phyloP scores from a whole-genome alignment of 169 alveolate genomes.

The Babesia ovis region DNA sequence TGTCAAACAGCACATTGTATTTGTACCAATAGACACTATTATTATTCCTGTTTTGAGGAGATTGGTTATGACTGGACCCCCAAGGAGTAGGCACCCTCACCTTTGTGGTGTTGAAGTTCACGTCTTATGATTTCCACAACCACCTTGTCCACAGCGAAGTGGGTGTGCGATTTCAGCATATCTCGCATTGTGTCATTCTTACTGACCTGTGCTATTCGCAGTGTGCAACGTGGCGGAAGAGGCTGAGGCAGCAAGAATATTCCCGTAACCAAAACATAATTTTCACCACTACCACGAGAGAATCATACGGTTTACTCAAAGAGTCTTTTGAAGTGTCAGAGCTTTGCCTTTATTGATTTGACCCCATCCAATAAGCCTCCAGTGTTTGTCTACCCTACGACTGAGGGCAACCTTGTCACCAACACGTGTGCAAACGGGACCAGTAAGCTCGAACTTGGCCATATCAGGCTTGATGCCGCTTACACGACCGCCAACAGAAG shows the following conservation, averaged over 20 bases:
- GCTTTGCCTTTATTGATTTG: constrained; percentile 87
- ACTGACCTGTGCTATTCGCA: not conserved
- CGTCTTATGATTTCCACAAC: constrained; percentile 35
- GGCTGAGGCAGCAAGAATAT: constrained; percentile 32
- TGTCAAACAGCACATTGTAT: too few relatives aligned
- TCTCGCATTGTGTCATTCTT: not conserved
- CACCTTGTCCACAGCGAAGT: not conserved
- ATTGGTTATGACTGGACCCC: not conserved
- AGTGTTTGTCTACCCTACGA: constrained; percentile 95
- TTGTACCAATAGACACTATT: not conserved
- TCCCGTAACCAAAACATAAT: not conserved
- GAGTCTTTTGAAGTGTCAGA: constrained; percentile 72
- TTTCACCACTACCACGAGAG: not conserved
- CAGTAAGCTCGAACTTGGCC: constrained; percentile 88
- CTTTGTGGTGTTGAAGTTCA: constrained; percentile 30
- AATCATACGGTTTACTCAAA: not conserved
- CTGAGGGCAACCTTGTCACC: constrained; percentile 98
- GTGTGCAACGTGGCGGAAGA: not conserved
- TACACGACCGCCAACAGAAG: constrained; percentile 95
- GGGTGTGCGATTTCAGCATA: constrained; percentile 20
- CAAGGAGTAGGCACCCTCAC: constrained; percentile 15
- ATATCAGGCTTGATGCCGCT: constrained; percentile 87
- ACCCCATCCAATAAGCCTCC: constrained; percentile 99
- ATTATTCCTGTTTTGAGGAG: not conserved
- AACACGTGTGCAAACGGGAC: constrained; percentile 89